Base-by-base conservation (phyloP, 192 early-diverging fungal species). In the Backusella parvicylindrica region DNA sequence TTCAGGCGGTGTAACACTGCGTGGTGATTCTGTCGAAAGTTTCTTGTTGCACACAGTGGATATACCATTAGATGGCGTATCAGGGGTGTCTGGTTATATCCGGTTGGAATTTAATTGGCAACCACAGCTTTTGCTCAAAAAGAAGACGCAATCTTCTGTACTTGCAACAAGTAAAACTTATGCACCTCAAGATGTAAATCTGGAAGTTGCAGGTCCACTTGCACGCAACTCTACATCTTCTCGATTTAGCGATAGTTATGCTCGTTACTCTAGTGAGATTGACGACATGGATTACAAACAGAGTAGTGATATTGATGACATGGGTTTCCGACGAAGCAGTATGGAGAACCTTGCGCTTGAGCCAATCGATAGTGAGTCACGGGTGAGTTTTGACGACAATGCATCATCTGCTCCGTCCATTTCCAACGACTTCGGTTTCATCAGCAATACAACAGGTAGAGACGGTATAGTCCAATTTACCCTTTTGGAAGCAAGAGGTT, bases 31-130 rank as follows among this genome's bases (percentile, higher is more conserved):
- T 6, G n/a, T 84, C 76, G 63, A 81, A 77, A 72, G 79, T 50
- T 81, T 81, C 83, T 47, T 26, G 70, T 33, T 80, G 68, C 26
- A 82, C 75, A 63, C 75, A 63, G 64, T 81, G 64, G 72, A 86
- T 81, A 64, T 82, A 77, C 66, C 80, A 82, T 53, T 84, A 76
- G 26, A 76, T 71, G 38, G 71, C 21, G 49, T 68, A 7, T 16
- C 43, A 31, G 60, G 79, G 66, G 74, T 77, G 50, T 53, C 78
- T 33, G 84, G 86, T 0, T 79, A 78, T 31, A 35, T 90, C 64
- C 76, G 77, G 66, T 74, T 90, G 18, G 80, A 82, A 60, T 83
- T 90, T 41, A 38, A 84, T 60, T 91, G 89, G 81, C 84, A 84
- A 70, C 89, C 90, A 8, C 69, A 84, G 23, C 84, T 89, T 21